Conservation (phyloP, 306 rosid genomes). For the Abrus pulchellus region DNA sequence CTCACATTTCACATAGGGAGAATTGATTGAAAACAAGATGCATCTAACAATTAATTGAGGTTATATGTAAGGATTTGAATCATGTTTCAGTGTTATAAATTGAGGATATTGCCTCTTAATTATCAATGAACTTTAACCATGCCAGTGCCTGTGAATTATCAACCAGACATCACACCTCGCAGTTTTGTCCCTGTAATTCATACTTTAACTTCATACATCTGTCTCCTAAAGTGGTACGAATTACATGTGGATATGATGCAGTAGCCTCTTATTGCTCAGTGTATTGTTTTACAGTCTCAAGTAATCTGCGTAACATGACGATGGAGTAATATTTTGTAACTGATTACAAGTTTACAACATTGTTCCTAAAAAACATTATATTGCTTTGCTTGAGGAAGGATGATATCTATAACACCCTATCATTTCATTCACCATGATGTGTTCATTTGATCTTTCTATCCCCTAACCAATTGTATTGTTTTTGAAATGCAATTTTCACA, state of each 20-base stretch:
- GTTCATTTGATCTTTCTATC: not conserved
- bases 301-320: conserved; percentile 28
- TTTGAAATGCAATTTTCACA: too few relatives aligned
- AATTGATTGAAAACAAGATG: conserved; percentile 35
- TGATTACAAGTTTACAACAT: conserved; percentile 4
- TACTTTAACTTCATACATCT: too few relatives aligned
- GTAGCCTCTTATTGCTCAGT: conserved; percentile 15
- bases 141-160: not conserved
- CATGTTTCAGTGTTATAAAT: conserved; percentile 21
- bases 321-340: conserved; percentile 4
- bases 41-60: conserved; percentile 32
- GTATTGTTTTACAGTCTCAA: conserved; percentile 6
- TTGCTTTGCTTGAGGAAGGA: conserved; percentile 30
- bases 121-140: conserved; percentile 29
- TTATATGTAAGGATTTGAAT: conserved; percentile 26
- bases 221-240: not conserved
- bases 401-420: conserved; percentile 17
- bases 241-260: conserved; percentile 33
- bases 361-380: not conserved
- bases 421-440: not conserved
- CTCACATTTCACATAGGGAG: conserved; percentile 30
- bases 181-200: too few relatives aligned
- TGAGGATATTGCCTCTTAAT: conserved; percentile 27
- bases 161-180: too few relatives aligned
- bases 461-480: too few relatives aligned